These are phyloP conservation scores for Monosporozyma solicola DNA, from an alignment of 805 yeast genomes.

Conservation along the genomic window DNA sequence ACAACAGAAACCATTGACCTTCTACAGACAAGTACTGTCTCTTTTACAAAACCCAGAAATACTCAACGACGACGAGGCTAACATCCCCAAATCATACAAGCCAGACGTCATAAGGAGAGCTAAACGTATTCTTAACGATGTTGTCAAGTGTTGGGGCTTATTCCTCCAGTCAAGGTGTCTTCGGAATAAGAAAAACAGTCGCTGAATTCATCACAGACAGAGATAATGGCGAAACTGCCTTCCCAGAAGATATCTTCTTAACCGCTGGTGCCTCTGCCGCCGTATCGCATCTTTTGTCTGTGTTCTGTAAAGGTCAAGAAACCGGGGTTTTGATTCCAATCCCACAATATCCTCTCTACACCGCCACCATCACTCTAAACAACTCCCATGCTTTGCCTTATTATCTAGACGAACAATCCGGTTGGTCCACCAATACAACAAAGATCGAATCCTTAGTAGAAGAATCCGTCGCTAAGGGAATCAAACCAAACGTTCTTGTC, in stretches of 20 bases:
- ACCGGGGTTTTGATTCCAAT: constrained; percentile 88
- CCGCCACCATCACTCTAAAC: constrained; percentile 85
- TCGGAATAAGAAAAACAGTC: constrained; percentile 60
- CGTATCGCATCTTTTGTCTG: constrained; percentile 66
- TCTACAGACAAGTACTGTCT: constrained; percentile 85
- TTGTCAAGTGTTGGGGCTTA: too few relatives aligned
- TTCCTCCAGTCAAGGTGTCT: constrained; percentile 86
- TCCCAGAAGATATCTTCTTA: constrained; percentile 66
- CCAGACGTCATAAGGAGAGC: constrained; percentile 73
- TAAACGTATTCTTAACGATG: constrained; percentile 41
- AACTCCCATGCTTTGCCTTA: constrained; percentile 80
- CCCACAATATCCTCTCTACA: constrained; percentile 95
- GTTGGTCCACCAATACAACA: constrained; percentile 75
- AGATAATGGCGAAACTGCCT: constrained; percentile 65
- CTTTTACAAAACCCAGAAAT: constrained; percentile 77
- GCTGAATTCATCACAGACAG: constrained; percentile 72
- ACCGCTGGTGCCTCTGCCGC: constrained; percentile 96
- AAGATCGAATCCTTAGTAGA: constrained; percentile 50
- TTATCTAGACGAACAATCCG: constrained; percentile 65
- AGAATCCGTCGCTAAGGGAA: constrained; percentile 41
- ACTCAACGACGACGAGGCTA: constrained; percentile 25
- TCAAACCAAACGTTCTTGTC: constrained; percentile 69
- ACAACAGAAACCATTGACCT: constrained; percentile 90
- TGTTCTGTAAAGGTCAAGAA: constrained; percentile 55
- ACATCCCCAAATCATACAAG: constrained; percentile 32